Percentiles rank a stretch among this genome's conserved stretches.
phyloP scores from a whole-genome alignment of 257 asterid species.

The Anisodus tanguticus region DNA sequence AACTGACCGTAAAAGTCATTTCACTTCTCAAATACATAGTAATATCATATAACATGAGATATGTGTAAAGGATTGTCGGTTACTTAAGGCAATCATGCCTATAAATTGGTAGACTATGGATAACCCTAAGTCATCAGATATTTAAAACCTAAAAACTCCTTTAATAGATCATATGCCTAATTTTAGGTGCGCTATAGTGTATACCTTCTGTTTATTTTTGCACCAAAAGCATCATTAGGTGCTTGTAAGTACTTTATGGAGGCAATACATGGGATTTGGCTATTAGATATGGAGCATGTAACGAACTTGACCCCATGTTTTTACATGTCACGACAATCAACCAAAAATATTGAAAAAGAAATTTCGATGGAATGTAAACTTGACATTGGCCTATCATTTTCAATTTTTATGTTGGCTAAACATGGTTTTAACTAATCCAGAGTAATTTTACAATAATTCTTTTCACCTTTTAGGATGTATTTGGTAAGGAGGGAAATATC shows the following conservation, averaged over 20 bases:
- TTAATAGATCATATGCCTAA: slow-evolving; percentile 3
- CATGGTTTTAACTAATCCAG: neutral
- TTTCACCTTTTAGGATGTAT: neutral
- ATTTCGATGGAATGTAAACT: neutral
- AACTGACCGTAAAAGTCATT: neutral
- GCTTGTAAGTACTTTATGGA: neutral
- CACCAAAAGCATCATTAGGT: neutral
- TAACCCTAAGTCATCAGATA: neutral
- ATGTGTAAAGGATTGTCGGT: neutral
- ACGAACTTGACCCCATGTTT: neutral
- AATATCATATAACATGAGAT: neutral
- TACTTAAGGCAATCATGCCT: neutral
- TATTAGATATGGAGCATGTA: slow-evolving; percentile 12
- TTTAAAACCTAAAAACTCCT: neutral
- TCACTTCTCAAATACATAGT: neutral
- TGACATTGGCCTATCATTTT: neutral
- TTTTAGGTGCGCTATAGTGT: neutral
- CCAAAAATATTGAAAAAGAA: neutral
- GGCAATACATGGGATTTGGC: neutral
- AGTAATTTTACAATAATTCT: neutral
- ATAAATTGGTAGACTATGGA: neutral
- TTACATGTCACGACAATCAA: neutral
- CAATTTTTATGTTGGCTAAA: neutral
- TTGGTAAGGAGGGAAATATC: too few species aligned
- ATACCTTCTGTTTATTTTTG: neutral